Evolutionary conservation across 352 stramenopile genomes (phyloP).

Genomic region (Phytophthora pinifolia): DNA sequence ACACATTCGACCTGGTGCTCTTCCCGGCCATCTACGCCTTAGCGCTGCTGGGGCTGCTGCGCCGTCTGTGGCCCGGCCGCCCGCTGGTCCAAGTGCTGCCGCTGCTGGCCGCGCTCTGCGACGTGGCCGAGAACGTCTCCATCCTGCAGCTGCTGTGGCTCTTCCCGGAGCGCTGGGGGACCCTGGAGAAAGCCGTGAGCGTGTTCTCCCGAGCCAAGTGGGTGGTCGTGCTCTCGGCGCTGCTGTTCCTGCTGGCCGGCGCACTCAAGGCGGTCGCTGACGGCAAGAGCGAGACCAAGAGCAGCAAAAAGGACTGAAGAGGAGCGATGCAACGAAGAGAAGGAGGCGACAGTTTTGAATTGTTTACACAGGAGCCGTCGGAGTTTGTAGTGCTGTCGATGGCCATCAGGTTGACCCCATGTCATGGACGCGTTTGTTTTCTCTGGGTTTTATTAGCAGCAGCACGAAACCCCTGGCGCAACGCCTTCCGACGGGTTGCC

Average conservation of each 20-base stretch:
- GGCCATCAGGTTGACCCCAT: too few relatives aligned
- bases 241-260: slow-evolving; percentile 26
- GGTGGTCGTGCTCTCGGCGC: slow-evolving; percentile 22
- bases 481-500: not conserved
- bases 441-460: too few relatives aligned
- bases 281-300: not conserved
- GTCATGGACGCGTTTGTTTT: too few relatives aligned
- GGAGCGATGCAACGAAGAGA: not conserved
- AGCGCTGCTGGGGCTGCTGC: slow-evolving; percentile 29
- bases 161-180: slow-evolving; percentile 33
- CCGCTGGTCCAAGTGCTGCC: slow-evolving; percentile 26
- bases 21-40: slow-evolving; percentile 51
- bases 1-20: slow-evolving; percentile 46
- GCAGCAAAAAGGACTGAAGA: slow-evolving; percentile 19
- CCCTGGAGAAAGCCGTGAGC: slow-evolving; percentile 34
- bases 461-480: not conserved
- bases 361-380: too few relatives aligned
- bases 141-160: slow-evolving; percentile 40
- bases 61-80: slow-evolving; percentile 31
- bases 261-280: slow-evolving; percentile 1
- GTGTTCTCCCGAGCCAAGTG: slow-evolving; percentile 42
- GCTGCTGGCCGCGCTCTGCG: slow-evolving; percentile 26
- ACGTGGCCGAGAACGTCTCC: slow-evolving; percentile 48
- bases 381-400: too few relatives aligned
- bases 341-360: too few relatives aligned